Base-by-base conservation (phyloP, 176 grass and related monocot species). In the Typha latifolia region DNA sequence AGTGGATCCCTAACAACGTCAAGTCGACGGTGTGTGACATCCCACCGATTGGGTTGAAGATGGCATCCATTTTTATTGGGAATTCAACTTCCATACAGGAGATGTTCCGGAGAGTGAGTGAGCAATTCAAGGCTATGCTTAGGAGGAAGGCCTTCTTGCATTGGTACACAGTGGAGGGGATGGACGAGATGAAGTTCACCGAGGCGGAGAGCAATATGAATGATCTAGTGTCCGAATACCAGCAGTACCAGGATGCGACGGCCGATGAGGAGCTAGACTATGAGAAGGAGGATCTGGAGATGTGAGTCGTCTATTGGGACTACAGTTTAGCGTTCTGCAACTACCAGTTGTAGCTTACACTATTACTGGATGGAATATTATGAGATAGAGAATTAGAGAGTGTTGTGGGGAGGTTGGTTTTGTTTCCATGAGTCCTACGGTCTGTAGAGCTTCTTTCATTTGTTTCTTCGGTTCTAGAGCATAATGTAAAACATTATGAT, bases 151-250 rank as follows among this genome's bases (percentile, higher is more conserved):
- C 90, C 3, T 86, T 95, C 90, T 82, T 95, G 20, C 90, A 89
- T 32, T 95, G 85, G 90, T 95, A 95, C 86, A 88, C 82, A 0
- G 81, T 75, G n/a, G 81, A 84, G 31, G 89, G 81, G 22, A 87
- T 87, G 84, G 84, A 87, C 51, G 88, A 96, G 88, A 96, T 96
- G 92, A 88, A 96, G 78, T 96, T 96, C 80, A 96, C 92, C 9
- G 92, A 96, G 78, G 88, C 92, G 0, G 92, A 96, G 78, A 96
- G 92, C 85, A 96, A 96, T 69, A 96, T 96, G 92, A 96, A 96
- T 68, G 92, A 91, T 59, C 82, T 96, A 32, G 92, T 96, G 4
- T 81, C 92, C 0, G 92, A 96, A 80, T 96, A 96, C 74, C 92
- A 96, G 77, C 92, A 96, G 75, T 96, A 96, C 69, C 92, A 96